Evolutionary conservation across 2,329 filamentous ascomycete genomes (phyloP).

Genomic region (Colletotrichum magnum): DNA sequence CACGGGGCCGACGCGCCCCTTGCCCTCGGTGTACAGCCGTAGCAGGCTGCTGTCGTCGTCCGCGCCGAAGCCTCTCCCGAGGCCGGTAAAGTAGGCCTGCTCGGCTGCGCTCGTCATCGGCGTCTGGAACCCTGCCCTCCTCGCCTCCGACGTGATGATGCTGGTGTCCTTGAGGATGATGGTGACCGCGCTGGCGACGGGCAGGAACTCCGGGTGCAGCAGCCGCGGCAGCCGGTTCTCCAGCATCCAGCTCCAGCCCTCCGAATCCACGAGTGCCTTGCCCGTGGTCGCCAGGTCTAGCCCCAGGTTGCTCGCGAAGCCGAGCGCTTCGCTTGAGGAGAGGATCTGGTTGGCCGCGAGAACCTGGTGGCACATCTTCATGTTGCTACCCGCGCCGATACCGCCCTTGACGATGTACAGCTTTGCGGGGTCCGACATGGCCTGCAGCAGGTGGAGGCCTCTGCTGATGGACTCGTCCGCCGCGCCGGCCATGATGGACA

Average conservation of each 20-base stretch:
- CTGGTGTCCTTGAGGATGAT: too few species aligned
- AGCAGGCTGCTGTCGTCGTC: slow-evolving; percentile 62
- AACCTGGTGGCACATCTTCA: slow-evolving; percentile 76
- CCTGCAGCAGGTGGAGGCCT: slow-evolving; percentile 71
- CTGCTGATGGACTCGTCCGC: slow-evolving; percentile 69
- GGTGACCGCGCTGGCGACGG: too few species aligned
- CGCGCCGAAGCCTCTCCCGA: slow-evolving; percentile 49
- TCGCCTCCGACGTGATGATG: too few species aligned
- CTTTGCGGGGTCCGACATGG: slow-evolving; percentile 73
- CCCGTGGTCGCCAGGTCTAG: too few species aligned
- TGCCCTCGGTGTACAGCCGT: slow-evolving; percentile 58
- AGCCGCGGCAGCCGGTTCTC: too few species aligned
- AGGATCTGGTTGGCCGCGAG: slow-evolving; percentile 75
- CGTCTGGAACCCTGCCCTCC: too few species aligned
- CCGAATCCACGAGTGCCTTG: too few species aligned
- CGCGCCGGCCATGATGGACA: slow-evolving; percentile 82
- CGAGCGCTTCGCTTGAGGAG: slow-evolving; percentile 70
- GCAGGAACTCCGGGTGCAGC: too few species aligned
- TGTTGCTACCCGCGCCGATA: slow-evolving; percentile 71
- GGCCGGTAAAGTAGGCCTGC: too few species aligned
- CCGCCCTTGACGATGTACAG: slow-evolving; percentile 74
- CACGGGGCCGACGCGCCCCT: slow-evolving; percentile 50
- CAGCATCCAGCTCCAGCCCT: too few species aligned
- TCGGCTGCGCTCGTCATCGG: too few species aligned
- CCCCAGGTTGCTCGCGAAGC: too few species aligned